These are phyloP conservation scores for Penicillium hordei DNA, from an alignment of 2,329 filamentous ascomycete genomes.

Conservation along the genomic window DNA sequence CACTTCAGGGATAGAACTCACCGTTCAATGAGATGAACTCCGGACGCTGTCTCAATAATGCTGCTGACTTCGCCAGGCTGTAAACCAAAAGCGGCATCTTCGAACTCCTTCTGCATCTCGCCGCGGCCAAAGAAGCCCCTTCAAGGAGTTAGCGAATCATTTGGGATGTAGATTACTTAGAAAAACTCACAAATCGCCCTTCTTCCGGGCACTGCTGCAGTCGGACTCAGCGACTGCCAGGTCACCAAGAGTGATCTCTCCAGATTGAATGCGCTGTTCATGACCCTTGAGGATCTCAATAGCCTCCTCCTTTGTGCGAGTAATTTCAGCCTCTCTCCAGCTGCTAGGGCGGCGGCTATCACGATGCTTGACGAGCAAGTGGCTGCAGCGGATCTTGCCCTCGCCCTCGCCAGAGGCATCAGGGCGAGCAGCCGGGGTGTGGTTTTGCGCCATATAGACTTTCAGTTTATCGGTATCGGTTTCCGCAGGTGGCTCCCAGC, in stretches of 20 bases:
- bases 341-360: slow-evolving; percentile 85
- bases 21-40: slow-evolving; percentile 94
- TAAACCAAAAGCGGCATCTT: slow-evolving; percentile 90
- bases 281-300: slow-evolving; percentile 72
- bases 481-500: slow-evolving; percentile 88
- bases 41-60: slow-evolving; percentile 88
- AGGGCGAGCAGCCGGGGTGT: slow-evolving; percentile 53
- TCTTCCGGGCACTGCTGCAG: slow-evolving; percentile 92
- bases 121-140: slow-evolving; percentile 88
- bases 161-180: background rate
- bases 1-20: slow-evolving; percentile 45
- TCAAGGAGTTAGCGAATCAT: slow-evolving; percentile 1
- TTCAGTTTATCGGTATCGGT: slow-evolving; percentile 93
- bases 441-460: slow-evolving; percentile 85
- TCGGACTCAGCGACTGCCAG: slow-evolving; percentile 88
- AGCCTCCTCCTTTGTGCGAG: slow-evolving; percentile 83
- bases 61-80: slow-evolving; percentile 82
- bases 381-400: slow-evolving; percentile 89
- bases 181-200: slow-evolving; percentile 72
- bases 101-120: slow-evolving; percentile 99
- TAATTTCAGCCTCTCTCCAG: slow-evolving; percentile 90
- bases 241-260: slow-evolving; percentile 70
- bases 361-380: slow-evolving; percentile 90
- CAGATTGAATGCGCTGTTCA: slow-evolving; percentile 72
- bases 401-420: slow-evolving; percentile 49